Evolutionary conservation across 2,329 filamentous ascomycete species (phyloP).

Genomic region (Ceratocystis lukuohia): DNA sequence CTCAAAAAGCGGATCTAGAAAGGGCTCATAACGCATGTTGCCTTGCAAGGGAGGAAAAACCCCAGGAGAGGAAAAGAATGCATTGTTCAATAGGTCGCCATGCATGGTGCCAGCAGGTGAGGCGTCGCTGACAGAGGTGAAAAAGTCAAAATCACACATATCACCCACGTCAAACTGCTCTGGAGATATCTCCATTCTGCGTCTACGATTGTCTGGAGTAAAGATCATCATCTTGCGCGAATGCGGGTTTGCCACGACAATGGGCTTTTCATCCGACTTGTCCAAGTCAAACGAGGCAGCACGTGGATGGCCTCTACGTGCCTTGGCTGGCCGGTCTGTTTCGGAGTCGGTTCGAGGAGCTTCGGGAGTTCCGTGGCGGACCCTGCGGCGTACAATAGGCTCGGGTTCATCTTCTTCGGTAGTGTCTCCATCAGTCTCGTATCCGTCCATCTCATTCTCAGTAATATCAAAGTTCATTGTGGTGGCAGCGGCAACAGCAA

Average conservation of each 20-base stretch:
- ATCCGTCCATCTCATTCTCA: constrained; percentile 37
- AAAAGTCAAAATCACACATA: constrained; percentile 28
- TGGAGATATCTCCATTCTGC: constrained; percentile 39
- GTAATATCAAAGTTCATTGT: constrained; percentile 26
- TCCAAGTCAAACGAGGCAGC: constrained; percentile 43
- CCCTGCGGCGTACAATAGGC: constrained; percentile 36
- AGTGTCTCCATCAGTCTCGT: constrained; percentile 49
- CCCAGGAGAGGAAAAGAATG: background rate
- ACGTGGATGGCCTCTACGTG: constrained; percentile 37
- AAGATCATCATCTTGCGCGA: constrained; percentile 52
- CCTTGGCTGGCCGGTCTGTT: constrained; percentile 20
- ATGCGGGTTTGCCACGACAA: constrained; percentile 43
- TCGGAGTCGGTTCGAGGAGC: constrained; percentile 39
- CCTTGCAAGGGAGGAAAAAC: constrained; percentile 28
- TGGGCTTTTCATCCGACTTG: constrained; percentile 41
- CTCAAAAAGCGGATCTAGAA: constrained; percentile 40
- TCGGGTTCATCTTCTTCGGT: constrained; percentile 47
- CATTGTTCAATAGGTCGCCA: constrained; percentile 46
- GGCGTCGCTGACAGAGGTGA: constrained; percentile 14
- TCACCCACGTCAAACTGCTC: constrained; percentile 42
- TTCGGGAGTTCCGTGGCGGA: constrained; percentile 30
- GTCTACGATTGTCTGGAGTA: constrained; percentile 36
- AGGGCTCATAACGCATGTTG: constrained; percentile 58
- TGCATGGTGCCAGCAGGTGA: constrained; percentile 67
- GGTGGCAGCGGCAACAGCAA: background rate